Conservation (phyloP, 345 rosid species). For the Nasturtium officinale region DNA sequence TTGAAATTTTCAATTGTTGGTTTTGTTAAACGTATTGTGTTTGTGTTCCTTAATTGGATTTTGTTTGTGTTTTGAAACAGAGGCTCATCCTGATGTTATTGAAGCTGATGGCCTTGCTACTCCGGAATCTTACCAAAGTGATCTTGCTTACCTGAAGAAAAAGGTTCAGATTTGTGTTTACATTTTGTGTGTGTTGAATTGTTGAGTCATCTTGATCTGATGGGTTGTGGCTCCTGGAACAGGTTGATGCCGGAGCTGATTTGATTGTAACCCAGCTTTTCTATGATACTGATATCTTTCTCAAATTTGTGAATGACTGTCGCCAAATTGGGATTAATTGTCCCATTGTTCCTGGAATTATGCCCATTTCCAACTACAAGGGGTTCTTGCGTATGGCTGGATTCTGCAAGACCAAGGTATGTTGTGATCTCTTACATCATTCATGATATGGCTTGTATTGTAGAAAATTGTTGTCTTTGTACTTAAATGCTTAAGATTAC, state of each 20-base stretch:
- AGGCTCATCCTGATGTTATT: constrained; percentile 94
- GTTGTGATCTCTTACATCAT: constrained; percentile 7
- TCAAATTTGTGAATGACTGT: constrained; percentile 93
- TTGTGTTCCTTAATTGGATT: background rate
- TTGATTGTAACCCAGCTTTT: constrained; percentile 81
- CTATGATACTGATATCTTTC: constrained; percentile 88
- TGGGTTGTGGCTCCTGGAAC: constrained; percentile 18
- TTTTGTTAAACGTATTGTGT: background rate
- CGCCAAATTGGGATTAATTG: constrained; percentile 83
- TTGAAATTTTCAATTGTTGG: background rate
- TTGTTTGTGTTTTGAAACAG: constrained; percentile 39
- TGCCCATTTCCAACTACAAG: constrained; percentile 94
- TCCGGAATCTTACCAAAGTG: constrained; percentile 68
- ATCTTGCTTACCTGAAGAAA: constrained; percentile 84
- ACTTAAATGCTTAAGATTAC: background rate
- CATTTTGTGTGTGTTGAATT: constrained; percentile 6
- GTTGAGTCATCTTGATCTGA: constrained; percentile 20
- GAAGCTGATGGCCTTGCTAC: constrained; percentile 73
- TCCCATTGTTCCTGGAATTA: constrained; percentile 95
- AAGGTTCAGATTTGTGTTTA: constrained; percentile 53
- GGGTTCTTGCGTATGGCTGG: constrained; percentile 96
- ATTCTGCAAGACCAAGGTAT: constrained; percentile 92
- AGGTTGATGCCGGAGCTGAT: constrained; percentile 99
- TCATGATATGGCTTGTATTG: constrained; percentile 1
- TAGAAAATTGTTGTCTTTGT: constrained; percentile 1